Evolutionary conservation across 192 early-diverging fungal genomes (phyloP).

Genomic region (Coemansia sp.): DNA sequence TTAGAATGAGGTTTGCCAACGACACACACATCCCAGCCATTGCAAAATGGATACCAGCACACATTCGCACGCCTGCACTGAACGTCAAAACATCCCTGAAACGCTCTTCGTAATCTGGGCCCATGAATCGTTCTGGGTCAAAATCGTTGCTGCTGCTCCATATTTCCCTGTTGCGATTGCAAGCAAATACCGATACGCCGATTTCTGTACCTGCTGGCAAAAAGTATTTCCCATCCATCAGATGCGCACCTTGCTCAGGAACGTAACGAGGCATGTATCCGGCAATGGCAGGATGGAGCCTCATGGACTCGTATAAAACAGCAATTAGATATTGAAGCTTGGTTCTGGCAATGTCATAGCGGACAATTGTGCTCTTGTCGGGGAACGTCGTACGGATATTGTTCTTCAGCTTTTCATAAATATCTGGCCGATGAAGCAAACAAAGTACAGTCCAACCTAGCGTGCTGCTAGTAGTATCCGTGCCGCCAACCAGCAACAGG

Average conservation of each 20-base stretch:
- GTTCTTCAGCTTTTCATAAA: conserved; percentile 18
- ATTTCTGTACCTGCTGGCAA: conserved; percentile 26
- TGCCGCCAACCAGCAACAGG: conserved; percentile 45
- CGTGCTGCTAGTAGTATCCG: conserved; percentile 55
- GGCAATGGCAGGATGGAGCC: conserved; percentile 24
- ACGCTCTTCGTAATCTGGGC: no score
- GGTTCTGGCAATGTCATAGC: conserved; percentile 22
- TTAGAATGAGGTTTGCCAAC: no score
- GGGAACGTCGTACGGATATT: conserved; percentile 29
- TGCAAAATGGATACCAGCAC: no score
- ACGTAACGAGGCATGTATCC: conserved; percentile 26
- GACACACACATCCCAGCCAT: no score
- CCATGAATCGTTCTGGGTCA: conserved; percentile 14
- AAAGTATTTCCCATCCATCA: conserved; percentile 3
- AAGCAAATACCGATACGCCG: conserved; percentile 20
- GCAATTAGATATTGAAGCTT: conserved; percentile 38
- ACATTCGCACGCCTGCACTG: no score
- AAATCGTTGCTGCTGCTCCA: conserved; percentile 31
- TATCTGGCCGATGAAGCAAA: conserved; percentile 35
- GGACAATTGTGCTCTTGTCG: conserved; percentile 8
- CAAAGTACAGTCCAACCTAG: conserved; percentile 36
- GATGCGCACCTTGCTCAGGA: conserved; percentile 1
- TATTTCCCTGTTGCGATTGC: conserved; percentile 21
- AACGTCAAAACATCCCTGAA: no score
- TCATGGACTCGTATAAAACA: conserved; percentile 45